These are phyloP conservation scores for Erythrophleum fordii DNA, from an alignment of 306 rosid genomes.

Conservation along the genomic window DNA sequence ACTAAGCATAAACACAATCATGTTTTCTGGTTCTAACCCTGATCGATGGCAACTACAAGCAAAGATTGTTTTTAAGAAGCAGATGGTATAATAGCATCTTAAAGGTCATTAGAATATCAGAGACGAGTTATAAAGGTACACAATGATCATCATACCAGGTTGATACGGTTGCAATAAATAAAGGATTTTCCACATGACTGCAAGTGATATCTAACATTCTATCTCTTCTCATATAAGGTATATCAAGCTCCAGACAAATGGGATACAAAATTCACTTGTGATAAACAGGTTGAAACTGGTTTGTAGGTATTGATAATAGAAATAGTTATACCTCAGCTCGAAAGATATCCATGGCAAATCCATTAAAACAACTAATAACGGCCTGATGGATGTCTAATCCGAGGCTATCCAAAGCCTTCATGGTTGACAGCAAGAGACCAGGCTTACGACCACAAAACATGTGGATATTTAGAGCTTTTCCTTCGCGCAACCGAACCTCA, in stretches of 20 bases:
- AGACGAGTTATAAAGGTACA: background rate
- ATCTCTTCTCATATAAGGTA: background rate
- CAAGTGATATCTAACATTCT: conserved; percentile 1
- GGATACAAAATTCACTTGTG: background rate
- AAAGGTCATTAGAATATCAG: too few species aligned
- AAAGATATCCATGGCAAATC: conserved; percentile 89
- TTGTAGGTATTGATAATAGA: background rate
- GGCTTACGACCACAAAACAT: conserved; percentile 88
- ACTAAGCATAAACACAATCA: background rate
- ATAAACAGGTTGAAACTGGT: background rate
- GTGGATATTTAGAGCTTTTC: conserved; percentile 90
- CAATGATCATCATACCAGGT: background rate
- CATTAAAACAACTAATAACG: conserved; percentile 95
- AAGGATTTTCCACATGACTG: too few species aligned
- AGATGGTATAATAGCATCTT: background rate
- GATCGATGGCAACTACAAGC: too few species aligned
- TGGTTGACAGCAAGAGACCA: conserved; percentile 85
- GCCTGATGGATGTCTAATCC: conserved; percentile 94
- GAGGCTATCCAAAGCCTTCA: conserved; percentile 86
- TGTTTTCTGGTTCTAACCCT: background rate
- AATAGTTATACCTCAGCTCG: conserved; percentile 82
- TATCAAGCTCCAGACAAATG: background rate
- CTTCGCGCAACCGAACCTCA: conserved; percentile 84
- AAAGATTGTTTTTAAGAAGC: background rate
- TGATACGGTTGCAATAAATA: background rate